Percentiles rank a stretch among this genome's conserved stretches.
Evolutionary conservation across 176 grass and related monocot genomes (phyloP).

Genomic region (Elymus sibiricus): DNA sequence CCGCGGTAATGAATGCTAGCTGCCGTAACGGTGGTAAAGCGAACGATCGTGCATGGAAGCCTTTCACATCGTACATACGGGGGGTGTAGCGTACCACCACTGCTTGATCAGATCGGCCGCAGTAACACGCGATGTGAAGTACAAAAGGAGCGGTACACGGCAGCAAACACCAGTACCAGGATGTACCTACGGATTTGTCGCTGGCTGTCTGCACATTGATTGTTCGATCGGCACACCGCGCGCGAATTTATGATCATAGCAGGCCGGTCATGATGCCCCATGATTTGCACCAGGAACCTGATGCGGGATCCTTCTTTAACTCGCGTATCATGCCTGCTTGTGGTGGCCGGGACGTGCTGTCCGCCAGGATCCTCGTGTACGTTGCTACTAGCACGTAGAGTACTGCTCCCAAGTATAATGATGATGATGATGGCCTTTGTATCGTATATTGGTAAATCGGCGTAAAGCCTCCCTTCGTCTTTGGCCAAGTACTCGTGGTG

Average conservation of each 20-base stretch:
- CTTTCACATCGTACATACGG: background rate
- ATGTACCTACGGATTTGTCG: background rate
- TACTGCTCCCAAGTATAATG: background rate
- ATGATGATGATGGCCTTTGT: background rate
- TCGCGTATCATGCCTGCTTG: constrained; percentile 3
- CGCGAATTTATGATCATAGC: background rate
- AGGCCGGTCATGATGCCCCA: background rate
- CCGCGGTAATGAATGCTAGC: background rate
- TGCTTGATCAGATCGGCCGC: background rate
- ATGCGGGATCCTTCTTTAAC: constrained; percentile 1
- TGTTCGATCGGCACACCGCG: background rate
- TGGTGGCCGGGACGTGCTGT: constrained; percentile 11
- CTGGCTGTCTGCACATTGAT: background rate
- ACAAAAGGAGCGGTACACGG: background rate
- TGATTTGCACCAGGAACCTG: constrained; percentile 13
- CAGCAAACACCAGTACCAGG: background rate
- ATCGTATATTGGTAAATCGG: background rate
- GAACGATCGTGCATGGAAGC: background rate
- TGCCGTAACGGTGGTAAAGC: background rate
- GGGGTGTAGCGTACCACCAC: background rate
- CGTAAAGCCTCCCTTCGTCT: background rate
- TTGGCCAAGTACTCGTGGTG: background rate
- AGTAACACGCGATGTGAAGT: background rate
- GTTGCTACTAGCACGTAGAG: background rate
- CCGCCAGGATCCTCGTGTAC: background rate